Base-by-base conservation (phyloP, 2,329 filamentous ascomycete species). In the Volutella citrinella region DNA sequence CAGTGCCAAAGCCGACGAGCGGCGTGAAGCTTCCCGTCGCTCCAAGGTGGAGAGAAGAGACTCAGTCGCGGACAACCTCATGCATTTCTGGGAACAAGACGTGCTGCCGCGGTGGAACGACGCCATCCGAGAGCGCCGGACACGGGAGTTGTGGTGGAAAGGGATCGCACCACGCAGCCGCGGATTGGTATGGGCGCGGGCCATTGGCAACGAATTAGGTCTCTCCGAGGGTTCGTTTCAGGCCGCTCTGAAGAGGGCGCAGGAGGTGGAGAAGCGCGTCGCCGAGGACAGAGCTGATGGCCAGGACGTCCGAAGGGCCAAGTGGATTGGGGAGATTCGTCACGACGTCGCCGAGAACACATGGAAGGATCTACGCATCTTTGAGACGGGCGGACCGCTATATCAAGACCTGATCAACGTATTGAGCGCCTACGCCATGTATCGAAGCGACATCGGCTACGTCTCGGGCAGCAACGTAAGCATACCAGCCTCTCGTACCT, bases 91-190 rank as follows among this genome's bases (percentile, higher is more conserved):
- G 87, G 84, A 90, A 49, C 74, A 81, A 17, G 78, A 87, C 31
- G 78, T 93, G 11, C 64, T 93, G 8, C 84, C 84, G 1, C 80
- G 87, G 32, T 93, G 85, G 86, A 75, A 78, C 29, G 70, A 74
- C 2, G 82, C 83, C n/a, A 72, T 87, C 23, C 69, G 74, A 5
- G 80, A 87, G 55, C 78, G 79, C 24, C 69, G 76, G 19, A 87
- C 83, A 3, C 72, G 84, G 21, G 84, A 90, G 50, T 68, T 93
- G 27, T 93, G 85, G 84, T 93, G 87, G 87, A 76, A 79, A 38
- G 87, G 87, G 6, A 73, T 93, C 19, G 79, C 85, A 0, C 81
- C 85, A 3, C 73, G 81, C 37, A 80, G 78, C 55, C 74, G 87
- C 19, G 83, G 82, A 16, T 60, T 68, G 6, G 82, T 88, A 7